phyloP scores from a whole-genome alignment of 306 rosid genomes.

The Cicer yamashitae region DNA sequence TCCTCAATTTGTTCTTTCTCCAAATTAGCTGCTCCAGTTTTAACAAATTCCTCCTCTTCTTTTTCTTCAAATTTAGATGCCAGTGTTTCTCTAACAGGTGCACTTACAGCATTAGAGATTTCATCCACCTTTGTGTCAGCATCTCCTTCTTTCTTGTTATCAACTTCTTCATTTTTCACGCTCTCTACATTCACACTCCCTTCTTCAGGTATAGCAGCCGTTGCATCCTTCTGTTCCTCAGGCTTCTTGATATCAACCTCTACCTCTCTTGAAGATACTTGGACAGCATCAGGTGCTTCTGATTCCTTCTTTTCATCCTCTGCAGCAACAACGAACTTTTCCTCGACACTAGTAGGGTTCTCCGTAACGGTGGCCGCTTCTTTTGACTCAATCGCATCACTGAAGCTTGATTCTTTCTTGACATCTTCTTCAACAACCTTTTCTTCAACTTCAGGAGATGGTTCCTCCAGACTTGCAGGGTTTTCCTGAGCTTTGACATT shows the following conservation, averaged over 20 bases:
- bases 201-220: slow-evolving; percentile 43
- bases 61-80: slow-evolving; percentile 58
- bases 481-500: slow-evolving; percentile 43
- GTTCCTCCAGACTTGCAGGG: slow-evolving; percentile 37
- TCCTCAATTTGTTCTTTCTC: slow-evolving; percentile 53
- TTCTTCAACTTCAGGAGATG: slow-evolving; percentile 46
- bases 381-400: slow-evolving; percentile 36
- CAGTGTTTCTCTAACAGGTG: slow-evolving; percentile 54
- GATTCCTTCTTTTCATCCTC: slow-evolving; percentile 52
- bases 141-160: slow-evolving; percentile 39
- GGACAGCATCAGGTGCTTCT: slow-evolving; percentile 40
- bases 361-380: slow-evolving; percentile 24
- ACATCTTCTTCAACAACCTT: slow-evolving; percentile 44
- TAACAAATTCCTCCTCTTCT: slow-evolving; percentile 53
- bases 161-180: slow-evolving; percentile 38
- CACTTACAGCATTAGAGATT: slow-evolving; percentile 46
- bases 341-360: slow-evolving; percentile 28
- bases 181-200: slow-evolving; percentile 36
- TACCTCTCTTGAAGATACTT: slow-evolving; percentile 47
- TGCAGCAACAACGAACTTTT: slow-evolving; percentile 41
- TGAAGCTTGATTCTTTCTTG: slow-evolving; percentile 47
- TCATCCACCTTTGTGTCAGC: slow-evolving; percentile 53
- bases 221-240: slow-evolving; percentile 50
- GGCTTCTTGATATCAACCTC: slow-evolving; percentile 48
- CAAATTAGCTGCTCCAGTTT: slow-evolving; percentile 31